Evolutionary conservation across 1,284 basidiomycete genomes (phyloP), one percentile per base, ranked within the genome.

Genomic region (Stereum hirsutum): DNA sequence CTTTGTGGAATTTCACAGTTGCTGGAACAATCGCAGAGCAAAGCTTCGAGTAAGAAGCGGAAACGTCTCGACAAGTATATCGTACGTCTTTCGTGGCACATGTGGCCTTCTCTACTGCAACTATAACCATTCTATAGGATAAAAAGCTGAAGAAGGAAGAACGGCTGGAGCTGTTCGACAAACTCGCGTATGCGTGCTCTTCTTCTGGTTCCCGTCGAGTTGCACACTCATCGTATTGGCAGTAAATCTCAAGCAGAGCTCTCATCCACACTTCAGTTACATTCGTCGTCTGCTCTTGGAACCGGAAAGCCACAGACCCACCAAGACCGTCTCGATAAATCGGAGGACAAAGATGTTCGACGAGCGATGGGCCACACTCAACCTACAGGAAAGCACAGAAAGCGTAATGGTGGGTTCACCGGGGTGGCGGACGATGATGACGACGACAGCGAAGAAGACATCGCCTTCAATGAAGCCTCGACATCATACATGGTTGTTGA

Each of bases 121-220:
- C 25, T 26, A 2, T 39, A 36, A 33, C 25, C 19, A 34, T 4
- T 45, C 21, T 32, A 35, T 51, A 90, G 87, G 83, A 88, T 43
- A 90, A 90, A 62, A 90, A 90, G 60, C 63, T 92, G 38, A 87
- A 83, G 62, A 87, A 89, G 58, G 89, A 92, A 53, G 86, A 89
- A 50, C 75, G 88, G 36, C 56, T 76, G 2, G 58, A 70, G 17
- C 69, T 92, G 5, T 75, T 91, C 46, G 76, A 87, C 50, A 89
- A 87, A 56, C 66, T 92, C 44, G 73, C 78, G 89, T 89, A 63
- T 51, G 79, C 75, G 28, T 39, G 39, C 20, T n/a, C 15, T 27
- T 17, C 21, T 10, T 34, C 46, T 33, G 12, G 37, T 14, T 39
- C 27, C 6, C 30, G 48, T 40, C 36, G 46, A 44, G 20, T 55